Evolutionary conservation across 495 filamentous ascomycete species (phyloP).

Genomic region (Aspergillus baeticus): DNA sequence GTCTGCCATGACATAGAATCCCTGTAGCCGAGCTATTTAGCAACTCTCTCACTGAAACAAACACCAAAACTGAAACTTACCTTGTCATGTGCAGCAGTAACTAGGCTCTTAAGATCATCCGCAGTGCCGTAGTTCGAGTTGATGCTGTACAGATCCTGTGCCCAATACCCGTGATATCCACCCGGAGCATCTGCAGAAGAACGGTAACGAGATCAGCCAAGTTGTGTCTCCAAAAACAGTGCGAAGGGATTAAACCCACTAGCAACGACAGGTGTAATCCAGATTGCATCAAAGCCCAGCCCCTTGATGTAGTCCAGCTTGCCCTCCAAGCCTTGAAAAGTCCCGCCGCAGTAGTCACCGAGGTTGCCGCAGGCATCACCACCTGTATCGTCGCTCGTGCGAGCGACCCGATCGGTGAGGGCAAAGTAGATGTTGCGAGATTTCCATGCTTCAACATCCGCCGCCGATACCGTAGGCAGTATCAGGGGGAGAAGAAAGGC

Average conservation of each 20-base stretch:
- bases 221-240: no score
- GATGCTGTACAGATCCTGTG: not conserved
- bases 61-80: no score
- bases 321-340: not conserved
- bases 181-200: not conserved
- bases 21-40: no score
- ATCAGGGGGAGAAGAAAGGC: not conserved
- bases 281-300: not conserved
- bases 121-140: slow-evolving; percentile 8
- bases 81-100: not conserved
- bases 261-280: not conserved
- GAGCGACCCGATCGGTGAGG: not conserved
- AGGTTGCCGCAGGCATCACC: not conserved
- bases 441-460: not conserved
- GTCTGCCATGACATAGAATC: slow-evolving; percentile 11
- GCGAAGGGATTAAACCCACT: not conserved
- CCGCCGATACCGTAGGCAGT: not conserved
- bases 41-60: no score
- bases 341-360: not conserved
- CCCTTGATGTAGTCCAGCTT: not conserved
- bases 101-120: slow-evolving; percentile 3
- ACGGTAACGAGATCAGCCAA: not conserved
- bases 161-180: not conserved
- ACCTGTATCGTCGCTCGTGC: not conserved
- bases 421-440: not conserved